Evolutionary conservation across 495 filamentous ascomycete species (phyloP).

Genomic region (Neohortaea acidophila): DNA sequence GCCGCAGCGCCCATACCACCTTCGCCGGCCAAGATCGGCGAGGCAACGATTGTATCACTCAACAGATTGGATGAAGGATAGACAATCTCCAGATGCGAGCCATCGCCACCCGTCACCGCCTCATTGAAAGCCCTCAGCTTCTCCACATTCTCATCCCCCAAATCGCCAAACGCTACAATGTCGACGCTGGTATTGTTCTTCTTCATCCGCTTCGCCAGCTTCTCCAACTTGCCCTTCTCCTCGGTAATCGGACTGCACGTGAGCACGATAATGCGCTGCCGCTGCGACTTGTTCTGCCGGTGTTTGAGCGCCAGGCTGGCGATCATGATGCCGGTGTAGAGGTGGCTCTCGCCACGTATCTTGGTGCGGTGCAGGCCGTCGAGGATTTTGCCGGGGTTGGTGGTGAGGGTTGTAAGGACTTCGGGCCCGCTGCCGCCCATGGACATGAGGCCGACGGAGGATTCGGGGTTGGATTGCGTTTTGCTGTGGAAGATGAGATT

Average conservation of each 20-base stretch:
- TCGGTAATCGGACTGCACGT: slow-evolving; percentile 84
- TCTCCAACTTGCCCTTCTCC: slow-evolving; percentile 71
- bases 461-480: slow-evolving; percentile 88
- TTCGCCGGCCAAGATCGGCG: slow-evolving; percentile 74
- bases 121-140: slow-evolving; percentile 90
- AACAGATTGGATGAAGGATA: slow-evolving; percentile 81
- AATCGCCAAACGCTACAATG: slow-evolving; percentile 84
- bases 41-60: slow-evolving; percentile 81
- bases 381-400: slow-evolving; percentile 86
- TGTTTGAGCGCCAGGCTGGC: slow-evolving; percentile 96
- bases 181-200: slow-evolving; percentile 86
- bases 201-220: slow-evolving; percentile 95
- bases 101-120: slow-evolving; percentile 75
- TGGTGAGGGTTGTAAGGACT: slow-evolving; percentile 87
- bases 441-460: slow-evolving; percentile 92
- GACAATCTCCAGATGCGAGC: slow-evolving; percentile 79
- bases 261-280: slow-evolving; percentile 90
- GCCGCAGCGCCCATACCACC: slow-evolving; percentile 35
- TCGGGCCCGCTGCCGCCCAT: slow-evolving; percentile 88
- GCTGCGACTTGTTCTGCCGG: slow-evolving; percentile 88
- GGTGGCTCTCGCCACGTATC: slow-evolving; percentile 71
- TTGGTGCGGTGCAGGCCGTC: slow-evolving; percentile 88
- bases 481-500: slow-evolving; percentile 89
- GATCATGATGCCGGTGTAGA: slow-evolving; percentile 86
- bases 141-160: slow-evolving; percentile 75